phyloP scores from a whole-genome alignment of 148 eudicot genomes.

The Limonium bicolor region DNA sequence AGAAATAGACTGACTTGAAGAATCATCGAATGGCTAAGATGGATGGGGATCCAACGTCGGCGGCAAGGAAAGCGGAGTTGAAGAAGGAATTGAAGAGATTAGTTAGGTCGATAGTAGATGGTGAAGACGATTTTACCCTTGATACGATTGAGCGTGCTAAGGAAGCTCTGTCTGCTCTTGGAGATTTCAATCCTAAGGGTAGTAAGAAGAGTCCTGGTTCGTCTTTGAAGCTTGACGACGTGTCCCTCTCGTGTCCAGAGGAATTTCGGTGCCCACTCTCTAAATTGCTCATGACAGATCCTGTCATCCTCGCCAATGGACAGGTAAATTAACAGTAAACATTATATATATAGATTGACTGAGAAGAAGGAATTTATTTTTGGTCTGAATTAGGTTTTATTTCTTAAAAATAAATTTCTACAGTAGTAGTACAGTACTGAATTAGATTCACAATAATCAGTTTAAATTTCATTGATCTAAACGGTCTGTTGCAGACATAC shows the following conservation, averaged over 20 bases:
- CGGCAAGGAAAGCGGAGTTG: slow-evolving; percentile 37
- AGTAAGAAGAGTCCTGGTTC: slow-evolving; percentile 11
- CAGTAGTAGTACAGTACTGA: too few species aligned
- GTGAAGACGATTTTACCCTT: slow-evolving; percentile 14
- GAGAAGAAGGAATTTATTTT: neutral
- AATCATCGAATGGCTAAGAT: slow-evolving; percentile 42
- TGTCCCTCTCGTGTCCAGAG: slow-evolving; percentile 25
- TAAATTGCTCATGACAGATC: slow-evolving; percentile 71
- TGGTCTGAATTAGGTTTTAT: neutral
- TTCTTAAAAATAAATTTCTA: too few species aligned
- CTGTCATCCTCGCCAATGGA: slow-evolving; percentile 71
- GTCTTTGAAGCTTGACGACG: slow-evolving; percentile 10
- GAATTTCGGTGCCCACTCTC: slow-evolving; percentile 81
- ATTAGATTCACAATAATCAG: too few species aligned
- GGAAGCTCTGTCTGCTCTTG: slow-evolving; percentile 30
- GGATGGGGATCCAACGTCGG: slow-evolving; percentile 32
- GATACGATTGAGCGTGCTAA: slow-evolving; percentile 57
- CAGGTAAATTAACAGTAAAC: too few species aligned
- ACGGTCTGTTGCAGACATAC: slow-evolving; percentile 86
- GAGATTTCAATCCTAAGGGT: slow-evolving; percentile 33
- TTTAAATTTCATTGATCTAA: too few species aligned
- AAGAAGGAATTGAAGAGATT: slow-evolving; percentile 51
- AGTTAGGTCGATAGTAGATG: slow-evolving; percentile 39
- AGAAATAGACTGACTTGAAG: slow-evolving; percentile 3
- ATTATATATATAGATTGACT: neutral